Percentiles rank a stretch among this genome's conserved stretches.
These are phyloP conservation scores for Microbotryomycetes sp. DNA, from an alignment of 1,284 basidiomycete genomes.

Conservation along the genomic window DNA sequence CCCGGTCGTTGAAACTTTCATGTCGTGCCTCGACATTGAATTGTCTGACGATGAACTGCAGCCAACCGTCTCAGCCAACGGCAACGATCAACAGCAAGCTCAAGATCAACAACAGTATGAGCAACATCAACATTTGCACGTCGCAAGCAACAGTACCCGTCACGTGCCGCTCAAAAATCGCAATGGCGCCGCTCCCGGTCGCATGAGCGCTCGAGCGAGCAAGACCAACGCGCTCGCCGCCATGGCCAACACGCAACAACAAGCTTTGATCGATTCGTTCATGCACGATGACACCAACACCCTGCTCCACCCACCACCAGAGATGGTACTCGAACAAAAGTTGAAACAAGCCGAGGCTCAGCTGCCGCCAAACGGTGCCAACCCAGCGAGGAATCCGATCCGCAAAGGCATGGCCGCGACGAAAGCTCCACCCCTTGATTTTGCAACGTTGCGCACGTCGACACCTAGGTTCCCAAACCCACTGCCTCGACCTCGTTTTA, in stretches of 20 bases:
- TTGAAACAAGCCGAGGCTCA: background rate
- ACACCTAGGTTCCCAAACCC: constrained; percentile 28
- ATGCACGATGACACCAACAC: background rate
- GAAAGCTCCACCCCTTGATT: constrained; percentile 32
- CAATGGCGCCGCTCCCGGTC: constrained; percentile 7
- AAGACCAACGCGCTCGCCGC: constrained; percentile 15
- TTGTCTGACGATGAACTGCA: constrained; percentile 3
- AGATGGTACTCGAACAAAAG: background rate
- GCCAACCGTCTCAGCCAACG: background rate
- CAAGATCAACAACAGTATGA: background rate
- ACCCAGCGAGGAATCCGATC: constrained; percentile 20
- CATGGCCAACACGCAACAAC: background rate
- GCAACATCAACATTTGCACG: too few relatives aligned
- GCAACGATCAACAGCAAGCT: background rate
- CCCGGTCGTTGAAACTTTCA: constrained; percentile 1
- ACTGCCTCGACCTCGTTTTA: constrained; percentile 10
- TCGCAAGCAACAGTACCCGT: background rate
- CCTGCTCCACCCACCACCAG: background rate
- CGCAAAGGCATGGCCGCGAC: constrained; percentile 17
- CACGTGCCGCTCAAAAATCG: background rate
- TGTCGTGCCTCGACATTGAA: constrained; percentile 2
- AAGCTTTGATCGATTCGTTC: constrained; percentile 3
- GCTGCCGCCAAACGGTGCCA: constrained; percentile 1
- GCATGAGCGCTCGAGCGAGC: constrained; percentile 14
- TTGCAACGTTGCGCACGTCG: constrained; percentile 32